Evolutionary conservation across 768 basidiomycete genomes (phyloP).

Genomic region (Agaricus blazei): DNA sequence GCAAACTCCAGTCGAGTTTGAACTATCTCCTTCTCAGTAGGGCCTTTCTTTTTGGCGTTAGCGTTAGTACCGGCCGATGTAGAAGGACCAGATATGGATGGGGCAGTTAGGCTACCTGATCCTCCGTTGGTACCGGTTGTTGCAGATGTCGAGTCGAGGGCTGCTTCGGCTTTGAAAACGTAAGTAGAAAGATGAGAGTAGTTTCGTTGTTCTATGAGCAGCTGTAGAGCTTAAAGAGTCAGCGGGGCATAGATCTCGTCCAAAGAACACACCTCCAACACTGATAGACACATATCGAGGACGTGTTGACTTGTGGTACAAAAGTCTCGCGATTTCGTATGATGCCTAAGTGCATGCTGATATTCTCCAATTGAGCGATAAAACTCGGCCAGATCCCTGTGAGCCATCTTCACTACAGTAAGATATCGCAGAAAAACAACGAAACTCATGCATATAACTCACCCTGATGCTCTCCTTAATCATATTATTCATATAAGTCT

Average conservation of each 20-base stretch:
- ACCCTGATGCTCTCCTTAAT: slow-evolving; percentile 98
- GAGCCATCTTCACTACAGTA: slow-evolving; percentile 61
- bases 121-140: slow-evolving; percentile 14
- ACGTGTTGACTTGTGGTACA: slow-evolving; percentile 88
- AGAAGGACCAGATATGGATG: slow-evolving; percentile 14
- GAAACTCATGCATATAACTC: slow-evolving; percentile 18
- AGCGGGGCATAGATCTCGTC: neutral
- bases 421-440: neutral
- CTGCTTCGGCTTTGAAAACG: slow-evolving; percentile 93
- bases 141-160: slow-evolving; percentile 59
- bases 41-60: slow-evolving; percentile 33
- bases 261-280: slow-evolving; percentile 58
- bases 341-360: slow-evolving; percentile 67
- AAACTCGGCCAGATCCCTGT: slow-evolving; percentile 83
- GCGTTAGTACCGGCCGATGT: slow-evolving; percentile 17
- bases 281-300: slow-evolving; percentile 87
- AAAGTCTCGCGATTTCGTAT: slow-evolving; percentile 89
- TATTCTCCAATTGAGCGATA: slow-evolving; percentile 72
- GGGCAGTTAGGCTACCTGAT: slow-evolving; percentile 14
- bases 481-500: slow-evolving; percentile 93
- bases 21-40: slow-evolving; percentile 60
- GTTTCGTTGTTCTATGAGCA: slow-evolving; percentile 81
- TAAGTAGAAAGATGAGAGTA: slow-evolving; percentile 89
- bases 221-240: slow-evolving; percentile 32
- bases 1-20: slow-evolving; percentile 81